A percentile compares a stretch with the other conserved stretches of the same genome.
phyloP scores from a whole-genome alignment of 23 red algal genomes.

The Porphyridium purpureum region DNA sequence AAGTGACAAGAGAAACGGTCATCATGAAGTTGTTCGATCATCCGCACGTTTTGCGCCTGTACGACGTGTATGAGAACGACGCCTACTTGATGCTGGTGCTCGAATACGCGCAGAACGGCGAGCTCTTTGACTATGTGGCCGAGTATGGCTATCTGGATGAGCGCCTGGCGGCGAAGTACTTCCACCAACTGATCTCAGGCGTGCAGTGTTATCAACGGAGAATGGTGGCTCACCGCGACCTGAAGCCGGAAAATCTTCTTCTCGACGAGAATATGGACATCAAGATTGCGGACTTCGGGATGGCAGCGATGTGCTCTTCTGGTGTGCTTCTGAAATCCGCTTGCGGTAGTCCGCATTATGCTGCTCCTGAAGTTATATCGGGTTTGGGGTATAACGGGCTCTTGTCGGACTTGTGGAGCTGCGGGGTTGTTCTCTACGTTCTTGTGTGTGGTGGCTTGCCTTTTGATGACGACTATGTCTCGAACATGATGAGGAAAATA shows the following conservation, averaged over 20 bases:
- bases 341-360: constrained; percentile 90
- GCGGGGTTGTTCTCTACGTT: constrained; percentile 90
- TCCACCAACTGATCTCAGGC: constrained; percentile 79
- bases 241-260: constrained; percentile 71
- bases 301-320: too few relatives aligned
- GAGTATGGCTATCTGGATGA: too few relatives aligned
- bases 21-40: too few relatives aligned
- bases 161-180: too few relatives aligned
- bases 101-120: constrained; percentile 77
- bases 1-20: too few relatives aligned
- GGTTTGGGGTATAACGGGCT: constrained; percentile 83
- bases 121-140: constrained; percentile 67
- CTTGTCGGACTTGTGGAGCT: constrained; percentile 86
- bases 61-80: constrained; percentile 49
- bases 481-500: constrained; percentile 75
- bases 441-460: constrained; percentile 84
- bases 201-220: constrained; percentile 68
- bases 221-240: constrained; percentile 57
- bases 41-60: constrained; percentile 37
- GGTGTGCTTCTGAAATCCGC: constrained; percentile 83
- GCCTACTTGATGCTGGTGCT: constrained; percentile 32
- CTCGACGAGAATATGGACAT: constrained; percentile 29
- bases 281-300: constrained; percentile 88
- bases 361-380: constrained; percentile 76
- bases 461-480: constrained; percentile 97